Evolutionary conservation across 176 grass and related monocot species (phyloP).

Genomic region (Zea mays): DNA sequence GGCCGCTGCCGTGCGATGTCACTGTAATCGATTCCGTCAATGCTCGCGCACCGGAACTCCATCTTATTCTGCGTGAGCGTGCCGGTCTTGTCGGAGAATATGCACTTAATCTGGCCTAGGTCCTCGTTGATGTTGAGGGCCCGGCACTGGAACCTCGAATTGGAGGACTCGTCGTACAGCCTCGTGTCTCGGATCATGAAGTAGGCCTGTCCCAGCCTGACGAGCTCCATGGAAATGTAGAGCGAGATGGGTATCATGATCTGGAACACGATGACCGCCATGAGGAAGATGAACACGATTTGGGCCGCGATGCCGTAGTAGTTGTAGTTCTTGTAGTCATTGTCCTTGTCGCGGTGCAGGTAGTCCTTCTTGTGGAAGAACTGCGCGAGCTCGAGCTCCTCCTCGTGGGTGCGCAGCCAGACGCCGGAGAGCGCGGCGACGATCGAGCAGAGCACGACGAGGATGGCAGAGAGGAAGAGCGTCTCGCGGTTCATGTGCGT

Average conservation of each 20-base stretch:
- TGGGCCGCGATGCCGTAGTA: conserved; percentile 79
- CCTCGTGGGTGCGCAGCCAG: conserved; percentile 57
- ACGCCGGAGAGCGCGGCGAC: conserved; percentile 61
- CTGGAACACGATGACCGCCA: conserved; percentile 97
- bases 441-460: conserved; percentile 55
- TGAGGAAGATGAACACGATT: conserved; percentile 77
- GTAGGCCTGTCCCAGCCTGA: conserved; percentile 84
- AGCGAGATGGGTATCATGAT: conserved; percentile 95
- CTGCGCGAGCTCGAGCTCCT: conserved; percentile 54
- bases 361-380: conserved; percentile 86
- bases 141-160: conserved; percentile 79
- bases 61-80: conserved; percentile 94
- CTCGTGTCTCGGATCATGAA: conserved; percentile 79
- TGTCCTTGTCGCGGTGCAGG: conserved; percentile 15
- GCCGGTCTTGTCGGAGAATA: conserved; percentile 95
- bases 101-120: conserved; percentile 87
- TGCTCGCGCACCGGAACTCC: conserved; percentile 76
- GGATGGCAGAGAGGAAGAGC: conserved; percentile 63
- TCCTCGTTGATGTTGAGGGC: conserved; percentile 96
- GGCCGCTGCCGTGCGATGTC: conserved; percentile 35
- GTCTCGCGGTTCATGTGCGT: conserved; percentile 85
- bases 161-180: conserved; percentile 62
- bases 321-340: conserved; percentile 50
- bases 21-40: conserved; percentile 69
- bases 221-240: conserved; percentile 96